Evolutionary conservation across 2,329 filamentous ascomycete species (phyloP), one percentile per base, ranked within the genome.

Genomic region (Ceratocystis papillata): DNA sequence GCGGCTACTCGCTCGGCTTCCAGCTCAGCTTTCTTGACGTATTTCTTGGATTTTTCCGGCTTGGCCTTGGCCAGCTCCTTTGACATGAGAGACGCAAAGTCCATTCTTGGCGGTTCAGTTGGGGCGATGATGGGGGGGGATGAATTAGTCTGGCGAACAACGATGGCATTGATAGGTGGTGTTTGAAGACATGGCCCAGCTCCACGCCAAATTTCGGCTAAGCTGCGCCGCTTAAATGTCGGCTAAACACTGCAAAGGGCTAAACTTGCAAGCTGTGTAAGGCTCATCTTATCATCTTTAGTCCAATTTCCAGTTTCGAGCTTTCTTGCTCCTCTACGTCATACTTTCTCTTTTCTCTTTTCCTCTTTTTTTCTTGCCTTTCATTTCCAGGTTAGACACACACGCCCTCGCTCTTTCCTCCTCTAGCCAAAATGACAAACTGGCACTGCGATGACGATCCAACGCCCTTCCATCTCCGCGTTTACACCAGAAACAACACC

Each of bases 51-150:
- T 53, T 77, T 70, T 53, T 76, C 70, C 65, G 81, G 77, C 75
- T 90, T 90, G 70, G 87, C 81, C 76, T 94, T 95, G 72, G 89
- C 85, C 72, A 99, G 94, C 76, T 96, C 91, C 73, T 90, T 88
- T 72, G 89, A 86, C 90, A 99, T 96, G 61, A 99, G 79, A 45
- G 90, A 84, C 68, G 91, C 91, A 79, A 99, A 99, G 76, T 99
- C 92, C 94, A 99, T 99, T 70, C 69, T 80, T 73, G 69, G 7
- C 2, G 64, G 33, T 22, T 44, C 46, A 63, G 45, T 25, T 30
- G 2, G 4, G 28, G 15, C 48, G 22, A 53, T 22, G 48, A 22
- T 53, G 53, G 17, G 30, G 25, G 25, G 25, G 28, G n/a, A 10
- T 4, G n/a, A 33, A 17, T 37, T 15, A n/a, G 12, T 37, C 3